phyloP scores from a whole-genome alignment of 129 eudicot genomes.

The Arctium minus region DNA sequence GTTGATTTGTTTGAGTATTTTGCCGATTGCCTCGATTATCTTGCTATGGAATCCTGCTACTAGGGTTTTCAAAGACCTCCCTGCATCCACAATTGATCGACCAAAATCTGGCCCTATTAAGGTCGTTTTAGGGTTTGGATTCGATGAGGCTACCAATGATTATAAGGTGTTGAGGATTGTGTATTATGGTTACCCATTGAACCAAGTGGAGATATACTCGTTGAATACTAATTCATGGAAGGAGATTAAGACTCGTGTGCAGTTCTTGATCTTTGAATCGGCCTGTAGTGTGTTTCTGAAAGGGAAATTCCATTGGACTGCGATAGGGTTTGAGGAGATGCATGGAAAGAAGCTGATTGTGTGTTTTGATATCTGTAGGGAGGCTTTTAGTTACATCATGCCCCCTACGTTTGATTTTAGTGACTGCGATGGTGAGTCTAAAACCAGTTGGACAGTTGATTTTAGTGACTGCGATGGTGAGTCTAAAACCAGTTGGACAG shows the following conservation, averaged over 20 bases:
- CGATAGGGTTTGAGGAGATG: constrained; percentile 25
- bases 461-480: constrained; percentile 1
- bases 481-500: constrained; percentile 15
- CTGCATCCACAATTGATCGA: constrained; percentile 5
- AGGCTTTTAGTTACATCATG: constrained; percentile 26
- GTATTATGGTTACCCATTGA: constrained; percentile 19
- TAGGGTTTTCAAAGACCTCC: constrained; percentile 23
- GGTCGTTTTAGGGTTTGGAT: constrained; percentile 25
- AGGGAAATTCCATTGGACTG: constrained; percentile 23
- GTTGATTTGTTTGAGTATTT: constrained; percentile 20
- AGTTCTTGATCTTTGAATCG: constrained; percentile 12
- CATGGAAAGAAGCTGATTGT: constrained; percentile 25
- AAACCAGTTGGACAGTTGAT: too few species aligned
- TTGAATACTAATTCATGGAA: constrained; percentile 10
- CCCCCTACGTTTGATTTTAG: constrained; percentile 19
- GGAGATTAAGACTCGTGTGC: constrained; percentile 18
- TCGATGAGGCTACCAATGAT: constrained; percentile 10
- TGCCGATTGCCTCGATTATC: constrained; percentile 15
- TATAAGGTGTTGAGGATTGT: constrained; percentile 28
- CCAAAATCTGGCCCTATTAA: constrained; percentile 20
- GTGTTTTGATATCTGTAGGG: constrained; percentile 17
- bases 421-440: not conserved
- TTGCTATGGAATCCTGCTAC: constrained; percentile 31
- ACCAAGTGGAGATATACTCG: constrained; percentile 24
- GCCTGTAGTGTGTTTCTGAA: constrained; percentile 16